Evolutionary conservation across 2,329 filamentous ascomycete species (phyloP).

Genomic region (Juglanconis juglandina): DNA sequence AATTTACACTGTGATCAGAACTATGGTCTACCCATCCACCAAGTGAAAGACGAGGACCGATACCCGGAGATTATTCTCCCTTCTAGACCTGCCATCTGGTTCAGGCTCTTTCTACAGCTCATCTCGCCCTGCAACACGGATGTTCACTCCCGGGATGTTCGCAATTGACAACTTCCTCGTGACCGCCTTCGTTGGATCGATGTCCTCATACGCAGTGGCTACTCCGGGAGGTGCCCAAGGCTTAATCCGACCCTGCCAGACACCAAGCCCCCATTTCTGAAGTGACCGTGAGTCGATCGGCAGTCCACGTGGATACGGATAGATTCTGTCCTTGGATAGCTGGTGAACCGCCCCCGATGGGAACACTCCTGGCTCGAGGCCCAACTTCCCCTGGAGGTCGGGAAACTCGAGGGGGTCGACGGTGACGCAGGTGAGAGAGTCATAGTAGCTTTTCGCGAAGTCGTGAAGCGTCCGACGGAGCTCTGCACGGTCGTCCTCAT

Average conservation of each 20-base stretch:
- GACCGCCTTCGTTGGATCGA: conserved; percentile 23
- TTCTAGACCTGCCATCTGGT: no score
- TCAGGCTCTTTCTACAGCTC: conserved; percentile 14
- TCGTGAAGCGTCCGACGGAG: conserved; percentile 27
- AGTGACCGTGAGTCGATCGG: conserved; percentile 26
- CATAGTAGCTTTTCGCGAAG: conserved; percentile 32
- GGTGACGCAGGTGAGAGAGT: conserved; percentile 32
- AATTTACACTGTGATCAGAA: no score
- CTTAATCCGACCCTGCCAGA: conserved; percentile 34
- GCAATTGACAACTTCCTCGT: conserved; percentile 20
- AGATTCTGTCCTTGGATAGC: conserved; percentile 32
- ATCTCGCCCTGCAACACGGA: conserved; percentile 22
- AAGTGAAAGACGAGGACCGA: no score
- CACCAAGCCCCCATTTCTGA: conserved; percentile 35
- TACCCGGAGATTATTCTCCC: no score
- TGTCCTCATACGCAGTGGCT: conserved; percentile 23
- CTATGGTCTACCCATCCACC: not conserved
- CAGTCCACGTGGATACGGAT: conserved; percentile 31
- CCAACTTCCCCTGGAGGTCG: conserved; percentile 29
- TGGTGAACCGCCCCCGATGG: conserved; percentile 34
- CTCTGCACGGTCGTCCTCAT: conserved; percentile 26
- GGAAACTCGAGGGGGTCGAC: conserved; percentile 36
- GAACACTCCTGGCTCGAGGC: conserved; percentile 26
- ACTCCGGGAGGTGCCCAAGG: conserved; percentile 31
- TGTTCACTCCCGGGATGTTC: conserved; percentile 22